These are phyloP conservation scores for Francoa sonchifolia DNA, from an alignment of 441 rosid genomes.

Conservation along the genomic window DNA sequence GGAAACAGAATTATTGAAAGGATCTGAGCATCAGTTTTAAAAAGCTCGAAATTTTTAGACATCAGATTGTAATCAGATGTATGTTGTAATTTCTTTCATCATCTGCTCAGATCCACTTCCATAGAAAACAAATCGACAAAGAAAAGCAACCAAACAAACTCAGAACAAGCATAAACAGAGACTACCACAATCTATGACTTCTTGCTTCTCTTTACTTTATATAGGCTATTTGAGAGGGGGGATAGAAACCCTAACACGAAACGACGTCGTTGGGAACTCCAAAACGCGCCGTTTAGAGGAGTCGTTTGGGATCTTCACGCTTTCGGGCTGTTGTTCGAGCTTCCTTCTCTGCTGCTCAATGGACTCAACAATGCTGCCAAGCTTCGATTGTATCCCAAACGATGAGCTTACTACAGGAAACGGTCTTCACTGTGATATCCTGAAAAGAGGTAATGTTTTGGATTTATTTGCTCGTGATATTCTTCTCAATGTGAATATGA, in stretches of 20 bases:
- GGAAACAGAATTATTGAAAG: fast-evolving
- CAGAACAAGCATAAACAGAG: too few relatives aligned
- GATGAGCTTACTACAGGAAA: conserved; percentile 29
- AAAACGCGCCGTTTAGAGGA: too few relatives aligned
- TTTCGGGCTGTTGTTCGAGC: too few relatives aligned
- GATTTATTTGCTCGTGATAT: conserved; percentile 62
- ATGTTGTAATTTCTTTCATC: conserved; percentile 24
- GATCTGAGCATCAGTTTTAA: conserved; percentile 59
- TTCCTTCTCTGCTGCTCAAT: too few relatives aligned
- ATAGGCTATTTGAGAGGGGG: too few relatives aligned
- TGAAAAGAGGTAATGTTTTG: conserved; percentile 62
- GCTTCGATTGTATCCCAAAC: conserved; percentile 55
- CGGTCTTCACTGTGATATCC: conserved; percentile 42
- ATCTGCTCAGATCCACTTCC: conserved; percentile 30
- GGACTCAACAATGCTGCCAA: not conserved
- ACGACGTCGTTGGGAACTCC: too few relatives aligned
- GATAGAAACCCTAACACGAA: too few relatives aligned
- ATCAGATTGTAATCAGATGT: conserved; percentile 31
- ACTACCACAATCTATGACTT: too few relatives aligned
- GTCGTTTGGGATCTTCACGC: too few relatives aligned
- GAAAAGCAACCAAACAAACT: too few relatives aligned
- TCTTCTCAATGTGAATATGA: conserved; percentile 43
- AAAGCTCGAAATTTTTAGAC: conserved; percentile 64
- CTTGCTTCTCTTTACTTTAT: too few relatives aligned
- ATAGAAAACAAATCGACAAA: too few relatives aligned